Percentiles rank a stretch among this genome's conserved stretches.
Evolutionary conservation across 2,329 filamentous ascomycete genomes (phyloP).

Genomic region (Sphaerulina populicola): DNA sequence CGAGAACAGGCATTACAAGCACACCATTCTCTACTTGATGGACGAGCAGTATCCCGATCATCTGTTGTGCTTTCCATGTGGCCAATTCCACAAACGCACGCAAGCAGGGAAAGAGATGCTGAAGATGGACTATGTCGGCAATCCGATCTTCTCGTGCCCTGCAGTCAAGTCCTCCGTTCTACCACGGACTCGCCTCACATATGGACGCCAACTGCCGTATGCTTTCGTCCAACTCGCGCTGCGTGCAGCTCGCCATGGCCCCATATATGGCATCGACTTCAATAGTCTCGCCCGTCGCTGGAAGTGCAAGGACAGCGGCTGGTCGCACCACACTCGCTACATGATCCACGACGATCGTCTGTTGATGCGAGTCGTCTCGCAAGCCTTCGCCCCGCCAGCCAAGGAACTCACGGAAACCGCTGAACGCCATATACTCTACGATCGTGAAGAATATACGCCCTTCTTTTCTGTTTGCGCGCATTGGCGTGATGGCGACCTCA

Average conservation of each 20-base stretch:
- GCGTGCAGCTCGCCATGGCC: conserved; percentile 43
- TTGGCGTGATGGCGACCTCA: conserved; percentile 54
- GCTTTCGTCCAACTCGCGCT: conserved; percentile 51
- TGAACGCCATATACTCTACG: conserved; percentile 51
- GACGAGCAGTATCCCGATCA: conserved; percentile 48
- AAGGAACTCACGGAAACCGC: conserved; percentile 43
- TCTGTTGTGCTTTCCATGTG: conserved; percentile 53
- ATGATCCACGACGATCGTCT: conserved; percentile 46
- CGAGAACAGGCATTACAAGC: conserved; percentile 40
- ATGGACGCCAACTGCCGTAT: conserved; percentile 50
- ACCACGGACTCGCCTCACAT: conserved; percentile 47
- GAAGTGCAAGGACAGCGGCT: conserved; percentile 44
- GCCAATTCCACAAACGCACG: conserved; percentile 47
- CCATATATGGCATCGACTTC: conserved; percentile 42
- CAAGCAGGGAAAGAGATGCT: conserved; percentile 48
- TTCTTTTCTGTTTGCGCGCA: conserved; percentile 57
- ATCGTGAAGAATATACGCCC: conserved; percentile 52
- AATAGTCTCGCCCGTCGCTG: conserved; percentile 47
- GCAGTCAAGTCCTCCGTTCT: conserved; percentile 44
- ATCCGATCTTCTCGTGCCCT: conserved; percentile 51
- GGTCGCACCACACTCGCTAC: conserved; percentile 50
- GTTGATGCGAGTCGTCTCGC: conserved; percentile 51
- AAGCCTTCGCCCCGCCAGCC: conserved; percentile 45
- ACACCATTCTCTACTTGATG: conserved; percentile 46
- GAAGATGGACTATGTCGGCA: conserved; percentile 46